Base-by-base conservation (phyloP, 2,329 filamentous ascomycete genomes). In the Monilinia laxa region DNA sequence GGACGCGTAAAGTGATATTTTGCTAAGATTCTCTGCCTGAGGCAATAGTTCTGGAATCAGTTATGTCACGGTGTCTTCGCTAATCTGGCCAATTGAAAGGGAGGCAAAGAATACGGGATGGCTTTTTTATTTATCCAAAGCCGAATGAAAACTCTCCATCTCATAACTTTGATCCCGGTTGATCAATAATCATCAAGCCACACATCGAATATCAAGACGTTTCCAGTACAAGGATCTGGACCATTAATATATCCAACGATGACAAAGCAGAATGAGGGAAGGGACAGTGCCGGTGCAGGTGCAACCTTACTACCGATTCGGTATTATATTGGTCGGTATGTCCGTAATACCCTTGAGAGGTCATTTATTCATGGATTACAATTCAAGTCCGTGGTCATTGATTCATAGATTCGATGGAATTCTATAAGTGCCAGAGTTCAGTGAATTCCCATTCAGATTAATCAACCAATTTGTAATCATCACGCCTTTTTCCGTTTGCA, bases 1-100 rank as follows among this genome's bases (percentile, higher is more conserved):
- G n/a, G n/a, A 62, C 58, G 58, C 58, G 58, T 62, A 62, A 62
- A 62, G 45, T 62, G 58, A 23, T 60, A 60, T 62, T 51, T 60
- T 20, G 10, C 3, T 20, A 18, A 42, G 16, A 6, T 1, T 12
- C 23, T 6, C 28, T 62, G 28, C 58, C 58, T 62, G 58, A 62
- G 58, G 58, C 31, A 11, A 35, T 1, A 35, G 3, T 28, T 28
- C 28, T 28, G 28, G 2, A 2, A 28, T 28, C 28, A 20, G 31
- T 35, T 35, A 35, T 35, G 31, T 18, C 42, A 45, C 18, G 42
- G 20, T 7, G 14, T 35, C 2, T 35, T 35, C 31, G 31, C 31
- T 35, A 35, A 35, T 9, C 7, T 35, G 31, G 31, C 31, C 31
- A 35, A 35, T 35, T 35, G 7, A 35, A 35, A 35, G 31, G 31